A percentile compares a stretch with the other conserved stretches of the same genome.
phyloP scores from a whole-genome alignment of 768 basidiomycete genomes.

The Daedalea quercina region DNA sequence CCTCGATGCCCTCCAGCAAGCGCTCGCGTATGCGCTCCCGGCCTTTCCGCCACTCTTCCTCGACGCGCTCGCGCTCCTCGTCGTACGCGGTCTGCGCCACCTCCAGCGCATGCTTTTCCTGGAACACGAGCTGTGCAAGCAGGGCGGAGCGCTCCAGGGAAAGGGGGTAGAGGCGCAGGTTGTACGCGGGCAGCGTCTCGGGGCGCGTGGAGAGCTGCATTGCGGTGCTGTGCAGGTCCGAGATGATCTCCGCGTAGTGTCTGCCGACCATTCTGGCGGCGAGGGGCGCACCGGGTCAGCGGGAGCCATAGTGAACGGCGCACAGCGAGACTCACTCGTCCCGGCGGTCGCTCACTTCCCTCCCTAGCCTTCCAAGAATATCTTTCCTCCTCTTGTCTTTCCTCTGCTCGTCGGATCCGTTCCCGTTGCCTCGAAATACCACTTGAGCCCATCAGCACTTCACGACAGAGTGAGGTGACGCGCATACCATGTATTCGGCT shows the following conservation, averaged over 20 bases:
- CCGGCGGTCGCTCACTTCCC: slow-evolving; percentile 66
- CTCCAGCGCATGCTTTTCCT: slow-evolving; percentile 64
- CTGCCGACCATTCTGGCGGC: slow-evolving; percentile 36
- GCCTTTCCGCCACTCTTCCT: slow-evolving; percentile 77
- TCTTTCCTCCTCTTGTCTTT: slow-evolving; percentile 68
- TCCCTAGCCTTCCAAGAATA: slow-evolving; percentile 59
- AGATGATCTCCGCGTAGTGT: slow-evolving; percentile 57
- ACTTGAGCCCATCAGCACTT: no score
- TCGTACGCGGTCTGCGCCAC: slow-evolving; percentile 65
- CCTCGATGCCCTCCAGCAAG: slow-evolving; percentile 79
- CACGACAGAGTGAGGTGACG: no score
- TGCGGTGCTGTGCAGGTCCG: slow-evolving; percentile 49
- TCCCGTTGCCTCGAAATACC: no score
- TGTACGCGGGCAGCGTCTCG: slow-evolving; percentile 57
- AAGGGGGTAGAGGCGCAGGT: slow-evolving; percentile 64
- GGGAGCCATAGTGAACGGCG: neutral
- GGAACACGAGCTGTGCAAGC: slow-evolving; percentile 56
- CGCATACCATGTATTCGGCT: slow-evolving; percentile 34
- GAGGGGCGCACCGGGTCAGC: neutral
- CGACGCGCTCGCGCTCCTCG: slow-evolving; percentile 73
- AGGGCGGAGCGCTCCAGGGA: slow-evolving; percentile 73
- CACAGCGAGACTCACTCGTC: slow-evolving; percentile 52
- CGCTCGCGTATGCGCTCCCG: slow-evolving; percentile 71
- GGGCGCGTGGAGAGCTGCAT: slow-evolving; percentile 64
- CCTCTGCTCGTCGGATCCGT: slow-evolving; percentile 35